Base-by-base conservation (phyloP, 306 rosid species). In the Lithocarpus polystachyus region DNA sequence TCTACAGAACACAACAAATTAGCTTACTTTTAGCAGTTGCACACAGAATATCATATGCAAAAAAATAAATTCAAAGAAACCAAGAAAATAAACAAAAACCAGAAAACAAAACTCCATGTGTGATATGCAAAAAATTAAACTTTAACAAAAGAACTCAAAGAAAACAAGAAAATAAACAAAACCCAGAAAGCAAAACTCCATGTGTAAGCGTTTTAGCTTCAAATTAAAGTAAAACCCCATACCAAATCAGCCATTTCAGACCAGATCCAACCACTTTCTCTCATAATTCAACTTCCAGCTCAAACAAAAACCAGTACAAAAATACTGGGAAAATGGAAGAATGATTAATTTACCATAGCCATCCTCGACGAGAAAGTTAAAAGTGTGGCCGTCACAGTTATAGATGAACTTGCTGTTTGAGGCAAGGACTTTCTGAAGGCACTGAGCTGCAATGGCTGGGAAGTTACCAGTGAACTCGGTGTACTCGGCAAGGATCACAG, bases 381-480 rank as follows among this genome's bases (percentile, higher is more conserved):
- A 94, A 82, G 98, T 89, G 78, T 94, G 98, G 77, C 86, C 93
- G 82, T 94, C 98, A 73, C 97, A 94, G 53, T 51, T 92, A 88
- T 92, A 94, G 60, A 93, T 94, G 91, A 94, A 94, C 90, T 86
- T 94, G 88, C 90, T 92, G 83, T 92, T 92, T 31, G 98, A 84
- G 31, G 97, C 91, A 13, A 94, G 90, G 1, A 94, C 92, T 48
- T 89, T 92, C 85, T 92, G 94, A 2, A 94, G 97, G 76, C 98
- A 94, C 89, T 90, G 94, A 61, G 89, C 86, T 9, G 99, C 99
- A 85, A 95, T 92, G 68, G 98, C 97, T 10, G 97, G 97, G 48
- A 95, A 95, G 83, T 95, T 95, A 1, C 99, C 99, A 1, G 97
- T 92, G 89, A 95, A 95, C 89, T 95, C 90, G 2, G 97, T 92